Percentiles rank a stretch among this genome's conserved stretches.
Conservation (phyloP, 768 basidiomycete genomes). For the Leccinum uliginosum region DNA sequence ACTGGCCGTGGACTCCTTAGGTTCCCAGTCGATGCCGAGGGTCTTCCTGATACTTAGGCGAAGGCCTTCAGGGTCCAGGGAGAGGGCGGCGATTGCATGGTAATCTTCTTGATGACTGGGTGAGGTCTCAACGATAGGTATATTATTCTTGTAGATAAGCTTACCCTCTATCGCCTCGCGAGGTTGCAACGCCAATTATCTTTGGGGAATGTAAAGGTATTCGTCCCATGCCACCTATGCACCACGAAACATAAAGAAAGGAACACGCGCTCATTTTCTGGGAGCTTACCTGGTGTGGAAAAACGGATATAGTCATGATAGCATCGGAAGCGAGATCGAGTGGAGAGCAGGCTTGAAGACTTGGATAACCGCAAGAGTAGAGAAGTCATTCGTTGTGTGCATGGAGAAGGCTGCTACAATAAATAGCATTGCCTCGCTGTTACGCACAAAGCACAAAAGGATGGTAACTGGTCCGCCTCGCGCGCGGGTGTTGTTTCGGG, state of each 20-base stretch:
- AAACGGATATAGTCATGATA: slow-evolving; percentile 74
- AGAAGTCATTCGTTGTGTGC: slow-evolving; percentile 28
- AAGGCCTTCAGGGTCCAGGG: slow-evolving; percentile 73
- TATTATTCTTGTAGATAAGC: slow-evolving; percentile 7
- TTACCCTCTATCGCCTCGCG: slow-evolving; percentile 72
- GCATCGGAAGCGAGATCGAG: slow-evolving; percentile 20
- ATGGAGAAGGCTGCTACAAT: slow-evolving; percentile 16
- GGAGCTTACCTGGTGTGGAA: slow-evolving; percentile 40
- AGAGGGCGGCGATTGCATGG: slow-evolving; percentile 69
- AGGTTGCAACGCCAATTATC: slow-evolving; percentile 70
- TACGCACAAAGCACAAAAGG: slow-evolving; percentile 5
- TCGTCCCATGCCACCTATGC: slow-evolving; percentile 56
- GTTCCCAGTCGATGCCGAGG: slow-evolving; percentile 71
- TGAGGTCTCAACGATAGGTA: slow-evolving; percentile 6
- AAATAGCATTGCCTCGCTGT: slow-evolving; percentile 28
- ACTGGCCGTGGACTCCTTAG: slow-evolving; percentile 47
- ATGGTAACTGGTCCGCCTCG: slow-evolving; percentile 5
- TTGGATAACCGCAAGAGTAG: slow-evolving; percentile 22
- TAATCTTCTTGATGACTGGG: slow-evolving; percentile 88
- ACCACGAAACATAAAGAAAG: slow-evolving; percentile 7
- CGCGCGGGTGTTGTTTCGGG: slow-evolving; percentile 1
- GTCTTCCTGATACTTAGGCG: slow-evolving; percentile 56
- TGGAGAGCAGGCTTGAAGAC: slow-evolving; percentile 8
- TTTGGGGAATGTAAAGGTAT: slow-evolving; percentile 73
- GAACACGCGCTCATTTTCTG: neutral